Evolutionary conservation across 2,329 filamentous ascomycete species (phyloP).

Genomic region (Colletotrichum brevisporum): DNA sequence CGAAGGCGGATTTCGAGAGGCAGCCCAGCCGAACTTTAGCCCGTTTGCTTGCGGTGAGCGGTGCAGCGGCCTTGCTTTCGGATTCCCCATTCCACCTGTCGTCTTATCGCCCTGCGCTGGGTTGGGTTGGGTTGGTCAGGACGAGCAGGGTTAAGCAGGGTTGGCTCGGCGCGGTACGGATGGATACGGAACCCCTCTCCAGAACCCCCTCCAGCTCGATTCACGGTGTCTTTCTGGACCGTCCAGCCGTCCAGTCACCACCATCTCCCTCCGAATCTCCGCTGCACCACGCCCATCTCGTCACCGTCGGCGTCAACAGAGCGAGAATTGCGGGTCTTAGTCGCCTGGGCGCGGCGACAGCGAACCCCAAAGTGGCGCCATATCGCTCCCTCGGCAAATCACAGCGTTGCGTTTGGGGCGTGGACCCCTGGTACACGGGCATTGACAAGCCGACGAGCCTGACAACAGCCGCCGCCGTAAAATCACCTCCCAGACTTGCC

Average conservation of each 20-base stretch:
- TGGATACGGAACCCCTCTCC: background rate
- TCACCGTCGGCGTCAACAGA: constrained; percentile 38
- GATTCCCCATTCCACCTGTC: constrained; percentile 4
- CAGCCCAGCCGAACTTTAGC: constrained; percentile 19
- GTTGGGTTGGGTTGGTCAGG: no score
- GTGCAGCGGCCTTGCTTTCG: no score
- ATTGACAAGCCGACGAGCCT: constrained; percentile 16
- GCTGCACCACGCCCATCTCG: constrained; percentile 27
- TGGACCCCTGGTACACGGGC: constrained; percentile 2
- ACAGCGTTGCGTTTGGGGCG: constrained; percentile 20
- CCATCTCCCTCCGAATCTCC: constrained; percentile 26
- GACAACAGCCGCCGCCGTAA: constrained; percentile 35
- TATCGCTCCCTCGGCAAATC: constrained; percentile 28
- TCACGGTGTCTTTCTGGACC: no score
- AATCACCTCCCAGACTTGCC: background rate
- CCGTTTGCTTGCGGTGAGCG: background rate
- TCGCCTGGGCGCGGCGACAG: constrained; percentile 27
- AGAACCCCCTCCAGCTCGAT: background rate
- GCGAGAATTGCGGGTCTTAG: constrained; percentile 12
- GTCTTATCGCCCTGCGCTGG: constrained; percentile 13
- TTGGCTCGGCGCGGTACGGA: background rate
- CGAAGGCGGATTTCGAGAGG: constrained; percentile 4
- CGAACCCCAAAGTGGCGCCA: constrained; percentile 27
- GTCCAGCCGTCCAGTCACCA: constrained; percentile 12
- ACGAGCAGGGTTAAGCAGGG: background rate